A percentile compares a stretch with the other conserved stretches of the same genome.
phyloP scores from a whole-genome alignment of 805 yeast genomes.

The Dipodascopsis uninucleata region DNA sequence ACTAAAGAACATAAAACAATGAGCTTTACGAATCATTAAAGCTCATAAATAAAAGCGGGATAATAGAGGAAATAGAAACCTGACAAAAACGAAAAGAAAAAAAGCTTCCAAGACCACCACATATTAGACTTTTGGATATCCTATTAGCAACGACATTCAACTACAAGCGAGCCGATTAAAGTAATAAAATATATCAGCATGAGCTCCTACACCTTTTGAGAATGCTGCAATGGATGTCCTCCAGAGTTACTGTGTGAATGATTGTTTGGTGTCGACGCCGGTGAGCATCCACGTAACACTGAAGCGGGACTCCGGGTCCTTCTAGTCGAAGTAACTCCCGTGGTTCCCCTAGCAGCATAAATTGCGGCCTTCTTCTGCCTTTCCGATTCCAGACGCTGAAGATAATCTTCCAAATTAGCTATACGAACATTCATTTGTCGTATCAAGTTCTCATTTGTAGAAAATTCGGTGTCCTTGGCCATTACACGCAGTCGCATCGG shows the following conservation, averaged over 20 bases:
- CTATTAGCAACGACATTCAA: no score
- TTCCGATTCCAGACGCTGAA: slow-evolving; percentile 28
- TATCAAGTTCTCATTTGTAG: slow-evolving; percentile 32
- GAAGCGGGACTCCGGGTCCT: slow-evolving; percentile 20
- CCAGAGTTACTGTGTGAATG: background rate
- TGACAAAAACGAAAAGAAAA: no score
- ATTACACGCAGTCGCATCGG: slow-evolving; percentile 31
- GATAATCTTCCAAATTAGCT: slow-evolving; percentile 35
- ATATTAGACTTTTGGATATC: no score
- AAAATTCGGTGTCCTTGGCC: slow-evolving; percentile 34
- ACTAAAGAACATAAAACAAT: no score
- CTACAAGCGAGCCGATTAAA: no score
- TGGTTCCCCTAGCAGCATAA: slow-evolving; percentile 19
- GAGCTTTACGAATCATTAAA: no score
- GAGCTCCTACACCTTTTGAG: slow-evolving; percentile 17
- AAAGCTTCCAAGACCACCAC: no score
- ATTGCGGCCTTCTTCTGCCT: slow-evolving; percentile 21
- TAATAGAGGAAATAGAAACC: no score
- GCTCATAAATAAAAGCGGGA: no score
- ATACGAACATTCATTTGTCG: slow-evolving; percentile 32
- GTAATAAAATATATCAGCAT: no score
- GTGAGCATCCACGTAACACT: background rate
- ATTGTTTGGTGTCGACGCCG: background rate
- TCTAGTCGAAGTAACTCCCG: slow-evolving; percentile 14
- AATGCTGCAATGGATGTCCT: slow-evolving; percentile 22